Evolutionary conservation across 345 rosid species (phyloP), one percentile per base, ranked within the genome.

Genomic region (Stellera chamaejasme): DNA sequence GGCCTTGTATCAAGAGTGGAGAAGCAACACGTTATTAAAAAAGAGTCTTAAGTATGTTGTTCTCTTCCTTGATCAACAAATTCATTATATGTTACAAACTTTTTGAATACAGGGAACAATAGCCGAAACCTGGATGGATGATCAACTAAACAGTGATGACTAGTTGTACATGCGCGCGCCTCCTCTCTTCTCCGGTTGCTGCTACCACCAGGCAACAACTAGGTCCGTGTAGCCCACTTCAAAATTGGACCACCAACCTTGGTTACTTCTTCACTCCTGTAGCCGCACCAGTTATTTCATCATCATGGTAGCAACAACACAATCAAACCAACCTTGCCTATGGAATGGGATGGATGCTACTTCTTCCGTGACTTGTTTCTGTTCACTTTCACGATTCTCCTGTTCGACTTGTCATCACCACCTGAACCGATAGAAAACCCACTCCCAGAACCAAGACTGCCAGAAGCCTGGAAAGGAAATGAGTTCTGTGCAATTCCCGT

Each of bases 381-480:
- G 61, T 61, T 84, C 8, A 81, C 65, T 69, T 60, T 83, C 55
- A 80, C 63, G 36, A 72, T 43, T 74, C 58, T 88, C 32, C 98
- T 76, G 23, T 32, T 59, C 7, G 93, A 65, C 73, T 92, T 92
- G 66, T 90, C 97, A 14, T 71, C 78, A 0, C 88, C 95, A 27
- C 84, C 75, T 1, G 80, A 56, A 47, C 99, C 96, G 69, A 92
- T 72, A 9, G 94, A 79, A 69, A 92, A 93, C 73, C 91, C 87
- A 52, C 96, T 85, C 45, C 85, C 87, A 48, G 81, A 80, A 70
- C 67, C 77, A 48, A 66, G 57, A 64, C 92, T 85, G 6, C 79
- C 75, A 48, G 90, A 72, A 59, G 81, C 79, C 73, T 75, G 88
- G 54, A 87, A 89, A 7, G 83, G 87, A 49, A 82, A 59, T 13